Conservation (phyloP, 345 rosid genomes). For the Citrus cavaleriei region DNA sequence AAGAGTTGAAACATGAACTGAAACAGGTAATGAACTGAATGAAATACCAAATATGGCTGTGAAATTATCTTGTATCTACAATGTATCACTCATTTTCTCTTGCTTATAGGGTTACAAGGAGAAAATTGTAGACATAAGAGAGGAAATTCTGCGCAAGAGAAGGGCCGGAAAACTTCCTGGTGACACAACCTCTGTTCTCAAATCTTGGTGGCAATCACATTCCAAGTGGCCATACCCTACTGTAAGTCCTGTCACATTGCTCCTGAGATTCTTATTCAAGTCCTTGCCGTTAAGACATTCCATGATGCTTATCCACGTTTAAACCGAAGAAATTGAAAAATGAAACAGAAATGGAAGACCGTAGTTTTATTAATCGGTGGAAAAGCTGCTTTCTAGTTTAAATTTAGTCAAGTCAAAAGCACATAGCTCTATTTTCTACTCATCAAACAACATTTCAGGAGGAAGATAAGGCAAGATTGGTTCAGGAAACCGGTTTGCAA, state of each 20-base stretch:
- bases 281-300: neutral
- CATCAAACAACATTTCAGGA: slow-evolving; percentile 45
- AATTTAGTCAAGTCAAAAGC: neutral
- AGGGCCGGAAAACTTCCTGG: slow-evolving; percentile 99
- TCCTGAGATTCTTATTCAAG: neutral
- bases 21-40: slow-evolving; percentile 60
- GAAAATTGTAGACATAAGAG: slow-evolving; percentile 88
- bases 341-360: no score
- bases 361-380: neutral
- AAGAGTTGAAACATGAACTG: slow-evolving; percentile 88
- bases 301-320: neutral
- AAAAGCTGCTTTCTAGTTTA: neutral
- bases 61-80: neutral
- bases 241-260: slow-evolving; percentile 39
- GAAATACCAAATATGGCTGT: neutral
- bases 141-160: slow-evolving; percentile 95
- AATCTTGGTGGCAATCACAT: slow-evolving; percentile 98
- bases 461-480: slow-evolving; percentile 96
- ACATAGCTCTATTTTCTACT: neutral
- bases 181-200: slow-evolving; percentile 86
- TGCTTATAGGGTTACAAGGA: slow-evolving; percentile 87
- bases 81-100: neutral
- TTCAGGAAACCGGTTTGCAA: slow-evolving; percentile 95
- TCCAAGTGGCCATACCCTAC: slow-evolving; percentile 99
- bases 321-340: no score